Percentiles rank a stretch among this genome's conserved stretches.
phyloP scores from a whole-genome alignment of 768 basidiomycete species.

The Baorangia bicolor region DNA sequence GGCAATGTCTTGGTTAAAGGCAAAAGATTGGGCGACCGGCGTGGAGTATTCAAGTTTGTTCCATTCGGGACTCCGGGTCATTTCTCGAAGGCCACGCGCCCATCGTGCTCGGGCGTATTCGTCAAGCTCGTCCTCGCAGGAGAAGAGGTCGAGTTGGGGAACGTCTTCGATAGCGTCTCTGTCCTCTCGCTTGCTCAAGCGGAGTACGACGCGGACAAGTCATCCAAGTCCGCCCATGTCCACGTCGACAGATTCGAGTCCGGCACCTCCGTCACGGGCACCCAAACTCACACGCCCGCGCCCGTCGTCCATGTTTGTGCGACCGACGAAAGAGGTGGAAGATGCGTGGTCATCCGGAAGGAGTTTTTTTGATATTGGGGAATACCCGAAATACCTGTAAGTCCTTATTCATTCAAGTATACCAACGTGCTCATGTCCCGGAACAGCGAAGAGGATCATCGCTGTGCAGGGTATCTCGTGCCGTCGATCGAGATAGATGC shows the following conservation, averaged over 20 bases:
- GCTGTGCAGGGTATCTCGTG: neutral
- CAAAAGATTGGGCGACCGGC: slow-evolving; percentile 29
- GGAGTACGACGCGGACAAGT: slow-evolving; percentile 1
- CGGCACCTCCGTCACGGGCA: neutral
- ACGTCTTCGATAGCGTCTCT: neutral
- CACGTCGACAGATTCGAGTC: slow-evolving; percentile 4
- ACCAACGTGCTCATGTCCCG: neutral
- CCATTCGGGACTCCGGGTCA: slow-evolving; percentile 35
- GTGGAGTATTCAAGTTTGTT: slow-evolving; percentile 37
- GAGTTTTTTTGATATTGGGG: neutral
- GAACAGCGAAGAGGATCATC: slow-evolving; percentile 9
- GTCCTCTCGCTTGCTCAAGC: slow-evolving; percentile 10
- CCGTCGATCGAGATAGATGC: slow-evolving; percentile 35
- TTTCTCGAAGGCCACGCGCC: slow-evolving; percentile 19
- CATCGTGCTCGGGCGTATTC: slow-evolving; percentile 7
- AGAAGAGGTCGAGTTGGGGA: neutral
- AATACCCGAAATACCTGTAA: slow-evolving; percentile 12
- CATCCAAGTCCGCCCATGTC: neutral
- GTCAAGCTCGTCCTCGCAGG: slow-evolving; percentile 2
- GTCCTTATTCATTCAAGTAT: neutral
- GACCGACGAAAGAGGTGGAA: slow-evolving; percentile 7
- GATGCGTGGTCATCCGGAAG: slow-evolving; percentile 8
- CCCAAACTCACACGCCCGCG: slow-evolving; percentile 3
- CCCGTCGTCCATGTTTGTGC: slow-evolving; percentile 17
- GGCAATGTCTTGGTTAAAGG: slow-evolving; percentile 32